Percentiles rank a stretch among this genome's conserved stretches.
Conservation (phyloP, 768 basidiomycete genomes). For the Tulasnella sp. region DNA sequence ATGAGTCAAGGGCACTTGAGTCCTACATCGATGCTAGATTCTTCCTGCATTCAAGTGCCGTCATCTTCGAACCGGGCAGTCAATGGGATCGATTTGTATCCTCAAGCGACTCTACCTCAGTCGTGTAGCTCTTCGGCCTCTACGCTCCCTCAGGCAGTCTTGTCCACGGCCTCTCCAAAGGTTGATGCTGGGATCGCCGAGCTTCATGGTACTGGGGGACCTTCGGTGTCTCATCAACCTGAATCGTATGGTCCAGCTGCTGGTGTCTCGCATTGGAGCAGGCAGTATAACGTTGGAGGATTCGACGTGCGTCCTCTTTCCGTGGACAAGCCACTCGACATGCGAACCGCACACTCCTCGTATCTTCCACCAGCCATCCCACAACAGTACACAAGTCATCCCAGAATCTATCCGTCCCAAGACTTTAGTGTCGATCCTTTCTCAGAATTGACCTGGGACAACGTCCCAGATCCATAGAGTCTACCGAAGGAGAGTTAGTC, state of each 20-base stretch:
- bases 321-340: not conserved
- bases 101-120: not conserved
- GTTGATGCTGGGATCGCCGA: not conserved
- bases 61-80: not conserved
- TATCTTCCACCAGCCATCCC: not conserved
- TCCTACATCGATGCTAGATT: not conserved
- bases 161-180: not conserved
- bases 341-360: not conserved
- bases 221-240: not conserved
- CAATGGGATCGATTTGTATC: not conserved
- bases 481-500: no score
- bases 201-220: not conserved
- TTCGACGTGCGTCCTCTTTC: not conserved
- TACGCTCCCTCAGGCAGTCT: not conserved
- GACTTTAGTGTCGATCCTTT: not conserved
- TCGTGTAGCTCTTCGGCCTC: not conserved
- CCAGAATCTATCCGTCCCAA: not conserved
- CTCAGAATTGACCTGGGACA: not conserved
- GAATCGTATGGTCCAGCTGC: not conserved
- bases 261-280: not conserved
- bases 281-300: not conserved
- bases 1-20: not conserved
- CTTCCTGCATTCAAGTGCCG: not conserved
- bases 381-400: not conserved
- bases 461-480: not conserved